Base-by-base conservation (phyloP, 2,329 filamentous ascomycete genomes). In the Epichloe gansuensis region DNA sequence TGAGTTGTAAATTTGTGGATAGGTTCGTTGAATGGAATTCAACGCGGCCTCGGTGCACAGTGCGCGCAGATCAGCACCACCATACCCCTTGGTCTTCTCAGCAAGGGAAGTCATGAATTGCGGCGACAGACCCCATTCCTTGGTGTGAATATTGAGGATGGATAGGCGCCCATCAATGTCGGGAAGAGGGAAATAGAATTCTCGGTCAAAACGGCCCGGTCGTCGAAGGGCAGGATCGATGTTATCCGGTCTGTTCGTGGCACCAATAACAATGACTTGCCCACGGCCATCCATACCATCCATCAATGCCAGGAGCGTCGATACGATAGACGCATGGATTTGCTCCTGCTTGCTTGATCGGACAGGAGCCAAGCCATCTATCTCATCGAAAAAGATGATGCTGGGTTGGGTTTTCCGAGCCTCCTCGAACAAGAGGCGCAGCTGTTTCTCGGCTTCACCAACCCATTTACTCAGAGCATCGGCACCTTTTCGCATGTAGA, bases 321-420 rank as follows among this genome's bases (percentile, higher is more conserved):
- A 94, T 13, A 96, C 91, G 57, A 98, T 98, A 2, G 91, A 97
- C 5, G 93, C 89, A 68, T 98, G 93, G 54, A 97, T 97, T 69
- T 98, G 93, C 65, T 98, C 93, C 70, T 97, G 91, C 67, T 97
- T 97, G 69, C 91, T 96, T 12, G 93, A 97, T 60, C 93, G 81
- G 36, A 97, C 93, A 49, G 93, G 94, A 3, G 93, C 93, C 57
- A 98, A 76, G 51, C 93, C 93, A 70, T 98, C 93, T 59, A 98
- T 98, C 67, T 98, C 93, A 66, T 98, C 93, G 60, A 98, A 97
- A 73, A 98, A 98, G 66, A 98, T 98, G 68, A 98, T 98, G 66
- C 91, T 97, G 0, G 93, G 93, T 63, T 98, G 93, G 1, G 86
- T 97, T 66, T 89, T 93, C 55, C 91, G 80, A 15, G 93, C 93